Base-by-base conservation (phyloP, 148 eudicot genomes). In the Silene latifolia region DNA sequence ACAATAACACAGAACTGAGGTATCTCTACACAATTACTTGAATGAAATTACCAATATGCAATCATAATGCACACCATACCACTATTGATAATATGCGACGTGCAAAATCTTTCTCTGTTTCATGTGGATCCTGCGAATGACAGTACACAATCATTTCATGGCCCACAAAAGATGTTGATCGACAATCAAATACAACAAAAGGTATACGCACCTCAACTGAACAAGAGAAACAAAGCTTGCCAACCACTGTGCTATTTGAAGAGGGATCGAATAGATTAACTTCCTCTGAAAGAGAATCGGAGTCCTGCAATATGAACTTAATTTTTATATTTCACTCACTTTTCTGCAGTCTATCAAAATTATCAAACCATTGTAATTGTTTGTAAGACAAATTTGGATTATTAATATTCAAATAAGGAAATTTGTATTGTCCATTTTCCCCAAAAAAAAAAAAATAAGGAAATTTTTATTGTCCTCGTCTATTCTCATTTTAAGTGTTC, bases 81-180 rank as follows among this genome's bases (percentile, higher is more conserved):
- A 90, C 88, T 21, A 94, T 82, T 59, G 98, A 87, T 77, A 94
- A 75, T 75, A 94, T 78, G 61, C 95, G 91, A 47, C 88, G 81
- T 60, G 89, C 98, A 81, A 94, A 94, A 73, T 80, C 81, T 80
- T 80, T 88, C 77, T 94, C 96, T 60, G 97, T 94, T 83, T 94
- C 97, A 70, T 74, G 62, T 29, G 97, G 97, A 81, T 94, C 98
- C 97, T 94, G 83, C 68, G 80, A 58, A 44, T 56, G 61, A 73
- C 58, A 67, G 29, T 47, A 63, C n/a, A 44, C 35, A n/a, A 75
- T 75, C 72, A 76, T 59, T 42, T 14, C 35, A 62, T 7, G 47
- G 59, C 61, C 69, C 74, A 57, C 19, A 51, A 15, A 69, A 68
- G 58, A 54, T 18, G 79, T 67, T 59, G 67, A 78, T 76, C 69